Conservation (phyloP, 495 filamentous ascomycete species). For the Gamarada debralockiae region DNA sequence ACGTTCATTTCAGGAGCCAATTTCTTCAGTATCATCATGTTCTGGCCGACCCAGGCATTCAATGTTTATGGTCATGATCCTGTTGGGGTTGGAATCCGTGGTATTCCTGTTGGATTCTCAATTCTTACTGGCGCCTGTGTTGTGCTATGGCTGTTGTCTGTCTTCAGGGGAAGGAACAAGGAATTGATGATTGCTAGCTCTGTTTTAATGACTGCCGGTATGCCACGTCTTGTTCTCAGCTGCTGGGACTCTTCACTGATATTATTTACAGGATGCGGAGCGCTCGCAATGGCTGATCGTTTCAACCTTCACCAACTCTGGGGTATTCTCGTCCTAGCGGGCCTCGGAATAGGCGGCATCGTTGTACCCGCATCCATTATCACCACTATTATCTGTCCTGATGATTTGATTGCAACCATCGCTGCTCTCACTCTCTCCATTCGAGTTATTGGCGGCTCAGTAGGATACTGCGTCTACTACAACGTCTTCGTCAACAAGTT, state of each 20-base stretch:
- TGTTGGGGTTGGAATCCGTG: constrained; percentile 61
- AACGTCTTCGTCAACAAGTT: constrained; percentile 71
- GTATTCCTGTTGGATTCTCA: constrained; percentile 64
- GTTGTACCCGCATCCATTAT: constrained; percentile 71
- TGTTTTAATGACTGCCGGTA: constrained; percentile 61
- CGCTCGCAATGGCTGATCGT: constrained; percentile 48
- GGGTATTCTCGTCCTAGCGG: constrained; percentile 59
- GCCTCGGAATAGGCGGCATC: constrained; percentile 72
- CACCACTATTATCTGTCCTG: constrained; percentile 70
- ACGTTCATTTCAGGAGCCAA: constrained; percentile 74
- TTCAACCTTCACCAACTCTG: constrained; percentile 62
- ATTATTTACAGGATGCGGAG: constrained; percentile 52
- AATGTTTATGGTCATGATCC: constrained; percentile 75
- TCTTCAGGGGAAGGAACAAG: constrained; percentile 58
- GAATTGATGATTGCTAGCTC: constrained; percentile 60
- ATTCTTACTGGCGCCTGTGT: constrained; percentile 61
- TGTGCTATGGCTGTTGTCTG: constrained; percentile 57
- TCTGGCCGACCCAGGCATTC: constrained; percentile 74
- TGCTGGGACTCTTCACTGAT: not conserved
- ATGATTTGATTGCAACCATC: constrained; percentile 72
- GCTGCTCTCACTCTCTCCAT: constrained; percentile 69
- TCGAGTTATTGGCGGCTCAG: constrained; percentile 54
- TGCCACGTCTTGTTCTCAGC: not conserved
- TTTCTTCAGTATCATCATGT: constrained; percentile 71
- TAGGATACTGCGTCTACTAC: constrained; percentile 74